phyloP scores from a whole-genome alignment of 495 filamentous ascomycete genomes.

The Parathielavia hyrcaniae region DNA sequence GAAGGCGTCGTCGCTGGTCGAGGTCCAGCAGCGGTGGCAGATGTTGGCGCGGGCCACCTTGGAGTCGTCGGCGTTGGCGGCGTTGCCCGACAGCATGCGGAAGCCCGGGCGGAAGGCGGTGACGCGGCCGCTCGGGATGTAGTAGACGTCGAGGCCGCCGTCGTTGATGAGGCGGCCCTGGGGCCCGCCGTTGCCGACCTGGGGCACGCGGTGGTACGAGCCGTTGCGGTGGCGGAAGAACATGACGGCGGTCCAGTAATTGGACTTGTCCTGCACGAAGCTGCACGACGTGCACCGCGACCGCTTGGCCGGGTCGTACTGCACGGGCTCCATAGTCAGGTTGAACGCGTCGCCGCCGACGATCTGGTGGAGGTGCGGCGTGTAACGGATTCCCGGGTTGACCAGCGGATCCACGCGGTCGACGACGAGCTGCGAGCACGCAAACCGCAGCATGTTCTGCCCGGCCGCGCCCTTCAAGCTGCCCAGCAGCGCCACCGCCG shows the following conservation, averaged over 20 bases:
- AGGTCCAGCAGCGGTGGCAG: conserved; percentile 42
- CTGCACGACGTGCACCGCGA: conserved; percentile 32
- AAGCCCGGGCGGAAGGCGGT: conserved; percentile 44
- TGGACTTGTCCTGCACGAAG: conserved; percentile 26
- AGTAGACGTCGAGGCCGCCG: conserved; percentile 34
- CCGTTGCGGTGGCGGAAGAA: conserved; percentile 47
- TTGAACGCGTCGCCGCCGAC: conserved; percentile 48
- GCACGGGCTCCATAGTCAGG: conserved; percentile 39
- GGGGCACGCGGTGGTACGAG: conserved; percentile 38
- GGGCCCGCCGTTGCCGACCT: conserved; percentile 35
- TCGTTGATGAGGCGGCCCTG: too few species aligned
- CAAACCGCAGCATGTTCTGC: conserved; percentile 44
- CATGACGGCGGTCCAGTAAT: conserved; percentile 43
- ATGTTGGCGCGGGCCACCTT: conserved; percentile 39
- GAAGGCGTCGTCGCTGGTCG: conserved; percentile 32
- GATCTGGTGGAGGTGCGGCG: conserved; percentile 45
- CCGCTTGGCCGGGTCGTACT: conserved; percentile 26
- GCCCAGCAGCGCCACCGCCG: conserved; percentile 18
- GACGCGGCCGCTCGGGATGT: conserved; percentile 28
- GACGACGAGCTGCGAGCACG: conserved; percentile 42
- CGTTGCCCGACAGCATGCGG: conserved; percentile 49
- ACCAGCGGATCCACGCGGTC: conserved; percentile 44
- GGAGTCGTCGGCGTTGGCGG: conserved; percentile 30
- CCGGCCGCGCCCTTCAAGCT: too few species aligned
- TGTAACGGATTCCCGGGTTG: conserved; percentile 35